phyloP scores from a whole-genome alignment of 352 stramenopile genomes.

The Phytopythium montanum region DNA sequence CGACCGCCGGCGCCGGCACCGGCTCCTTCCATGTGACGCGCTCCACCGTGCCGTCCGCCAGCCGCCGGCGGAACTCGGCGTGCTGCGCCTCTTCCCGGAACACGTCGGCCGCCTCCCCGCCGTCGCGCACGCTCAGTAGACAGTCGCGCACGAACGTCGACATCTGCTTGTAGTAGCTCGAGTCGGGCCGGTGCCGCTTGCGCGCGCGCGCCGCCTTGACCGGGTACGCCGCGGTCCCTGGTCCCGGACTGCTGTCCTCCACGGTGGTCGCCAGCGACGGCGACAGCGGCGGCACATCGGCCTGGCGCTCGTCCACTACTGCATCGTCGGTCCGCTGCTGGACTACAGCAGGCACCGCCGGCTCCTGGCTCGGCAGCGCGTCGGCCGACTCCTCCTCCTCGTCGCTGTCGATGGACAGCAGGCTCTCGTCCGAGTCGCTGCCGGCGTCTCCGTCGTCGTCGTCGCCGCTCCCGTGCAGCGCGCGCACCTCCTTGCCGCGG shows the following conservation, averaged over 20 bases:
- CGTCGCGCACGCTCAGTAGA: constrained; percentile 71
- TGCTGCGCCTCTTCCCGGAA: constrained; percentile 53
- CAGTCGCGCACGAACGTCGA: constrained; percentile 82
- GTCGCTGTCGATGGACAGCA: constrained; percentile 66
- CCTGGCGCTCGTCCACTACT: not conserved
- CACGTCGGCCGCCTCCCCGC: constrained; percentile 30
- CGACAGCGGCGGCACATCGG: not conserved
- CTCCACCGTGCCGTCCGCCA: constrained; percentile 59
- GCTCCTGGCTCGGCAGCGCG: constrained; percentile 4
- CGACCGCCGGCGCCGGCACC: constrained; percentile 32
- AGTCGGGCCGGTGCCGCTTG: constrained; percentile 81
- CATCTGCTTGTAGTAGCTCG: constrained; percentile 82
- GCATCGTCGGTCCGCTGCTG: not conserved
- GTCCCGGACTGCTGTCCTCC: constrained; percentile 8
- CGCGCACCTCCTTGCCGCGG: constrained; percentile 60
- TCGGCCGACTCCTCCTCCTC: constrained; percentile 44
- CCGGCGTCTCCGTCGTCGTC: constrained; percentile 30
- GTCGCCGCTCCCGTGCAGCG: constrained; percentile 37
- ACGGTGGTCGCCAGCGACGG: constrained; percentile 3
- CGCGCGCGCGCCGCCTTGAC: constrained; percentile 71
- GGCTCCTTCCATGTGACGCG: constrained; percentile 78
- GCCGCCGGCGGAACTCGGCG: constrained; percentile 67
- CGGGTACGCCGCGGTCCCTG: constrained; percentile 28
- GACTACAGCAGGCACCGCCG: constrained; percentile 12
- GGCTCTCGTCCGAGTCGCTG: constrained; percentile 72